Conservation (phyloP, 1,284 basidiomycete genomes). For the Retiboletus flavoniger region DNA sequence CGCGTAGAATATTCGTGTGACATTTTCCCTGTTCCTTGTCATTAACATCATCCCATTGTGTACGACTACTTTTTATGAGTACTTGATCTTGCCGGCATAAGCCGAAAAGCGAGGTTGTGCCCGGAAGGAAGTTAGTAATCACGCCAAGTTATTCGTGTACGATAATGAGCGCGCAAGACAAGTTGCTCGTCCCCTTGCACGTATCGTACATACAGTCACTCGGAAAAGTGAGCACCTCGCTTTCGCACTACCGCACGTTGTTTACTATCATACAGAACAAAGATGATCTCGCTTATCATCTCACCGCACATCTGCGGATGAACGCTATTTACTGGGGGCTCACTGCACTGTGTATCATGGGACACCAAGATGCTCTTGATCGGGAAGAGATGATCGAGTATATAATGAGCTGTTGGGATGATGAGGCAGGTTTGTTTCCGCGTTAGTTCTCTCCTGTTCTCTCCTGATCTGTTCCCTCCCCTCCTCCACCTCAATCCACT, state of each 20-base stretch:
- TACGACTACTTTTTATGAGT: too few relatives aligned
- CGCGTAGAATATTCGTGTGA: too few relatives aligned
- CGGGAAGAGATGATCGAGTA: constrained; percentile 85
- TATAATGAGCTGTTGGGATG: constrained; percentile 93
- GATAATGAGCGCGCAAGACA: constrained; percentile 17
- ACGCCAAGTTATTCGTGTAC: neutral
- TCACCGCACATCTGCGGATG: constrained; percentile 91
- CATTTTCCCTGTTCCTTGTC: too few relatives aligned
- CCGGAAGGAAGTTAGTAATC: too few relatives aligned
- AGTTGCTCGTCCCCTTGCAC: constrained; percentile 41
- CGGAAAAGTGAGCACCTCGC: constrained; percentile 42
- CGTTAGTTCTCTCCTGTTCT: neutral
- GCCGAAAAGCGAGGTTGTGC: too few relatives aligned
- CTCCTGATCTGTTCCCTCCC: constrained; percentile 1
- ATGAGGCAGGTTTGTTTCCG: constrained; percentile 68
- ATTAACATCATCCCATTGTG: too few relatives aligned
- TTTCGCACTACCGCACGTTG: neutral
- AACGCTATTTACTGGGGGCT: constrained; percentile 98
- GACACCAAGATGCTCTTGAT: constrained; percentile 72
- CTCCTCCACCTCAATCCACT: too few relatives aligned
- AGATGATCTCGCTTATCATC: constrained; percentile 88
- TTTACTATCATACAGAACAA: constrained; percentile 55
- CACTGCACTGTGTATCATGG: constrained; percentile 83
- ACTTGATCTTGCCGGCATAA: too few relatives aligned
- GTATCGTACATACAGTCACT: constrained; percentile 59